Conservation (phyloP, 306 rosid species). For the Acacia acuminata region DNA sequence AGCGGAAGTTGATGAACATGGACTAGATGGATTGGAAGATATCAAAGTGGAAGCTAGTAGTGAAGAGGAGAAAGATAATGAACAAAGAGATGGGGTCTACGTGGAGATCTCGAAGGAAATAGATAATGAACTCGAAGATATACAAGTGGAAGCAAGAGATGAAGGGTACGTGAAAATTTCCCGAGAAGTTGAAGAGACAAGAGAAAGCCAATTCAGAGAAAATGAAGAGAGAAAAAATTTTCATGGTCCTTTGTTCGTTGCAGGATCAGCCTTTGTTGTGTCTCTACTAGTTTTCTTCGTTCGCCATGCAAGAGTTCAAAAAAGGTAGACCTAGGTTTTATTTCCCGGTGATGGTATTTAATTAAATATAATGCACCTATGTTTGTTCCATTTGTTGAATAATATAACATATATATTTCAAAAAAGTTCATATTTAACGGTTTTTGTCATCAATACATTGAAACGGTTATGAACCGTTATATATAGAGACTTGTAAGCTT, state of each 20-base stretch:
- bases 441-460: no score
- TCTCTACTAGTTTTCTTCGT: conserved; percentile 42
- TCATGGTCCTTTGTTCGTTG: conserved; percentile 42
- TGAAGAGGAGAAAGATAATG: not conserved
- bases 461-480: no score
- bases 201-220: not conserved
- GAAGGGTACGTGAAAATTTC: not conserved
- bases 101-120: not conserved
- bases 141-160: conserved; percentile 18
- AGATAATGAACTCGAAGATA: conserved; percentile 19
- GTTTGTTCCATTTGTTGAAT: conserved; percentile 3
- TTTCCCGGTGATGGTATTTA: not conserved
- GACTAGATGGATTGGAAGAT: conserved; percentile 20
- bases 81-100: not conserved
- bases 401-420: no score
- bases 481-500: not conserved
- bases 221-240: not conserved
- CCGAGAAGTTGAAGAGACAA: not conserved
- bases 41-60: conserved; percentile 16
- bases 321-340: conserved; percentile 7
- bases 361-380: not conserved
- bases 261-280: conserved; percentile 63
- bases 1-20: not conserved
- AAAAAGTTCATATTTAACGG: no score
- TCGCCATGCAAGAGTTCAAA: conserved; percentile 39